phyloP scores from a whole-genome alignment of 495 filamentous ascomycete species.

The Penicillium cinerascens region DNA sequence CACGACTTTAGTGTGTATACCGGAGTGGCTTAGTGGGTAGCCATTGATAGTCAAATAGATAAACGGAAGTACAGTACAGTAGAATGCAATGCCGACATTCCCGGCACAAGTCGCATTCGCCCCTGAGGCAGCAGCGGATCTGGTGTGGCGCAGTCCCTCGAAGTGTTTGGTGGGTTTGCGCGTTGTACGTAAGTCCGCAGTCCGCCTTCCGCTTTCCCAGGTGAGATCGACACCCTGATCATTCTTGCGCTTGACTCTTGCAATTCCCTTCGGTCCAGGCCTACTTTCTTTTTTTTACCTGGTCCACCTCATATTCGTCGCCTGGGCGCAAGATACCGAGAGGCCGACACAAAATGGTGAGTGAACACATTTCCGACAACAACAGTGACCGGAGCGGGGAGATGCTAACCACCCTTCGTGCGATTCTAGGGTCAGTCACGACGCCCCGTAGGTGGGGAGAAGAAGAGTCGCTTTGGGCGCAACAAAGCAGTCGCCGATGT shows the following conservation, averaged over 20 bases:
- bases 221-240: conserved; percentile 9
- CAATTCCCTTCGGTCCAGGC: not conserved
- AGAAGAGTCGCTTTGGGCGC: conserved; percentile 49
- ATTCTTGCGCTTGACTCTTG: conserved; percentile 16
- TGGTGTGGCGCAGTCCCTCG: conserved; percentile 24
- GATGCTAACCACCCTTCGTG: conserved; percentile 6
- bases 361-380: conserved; percentile 3
- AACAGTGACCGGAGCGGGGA: conserved; percentile 3
- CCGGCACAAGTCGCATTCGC: conserved; percentile 4
- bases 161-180: conserved; percentile 23
- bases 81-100: not conserved
- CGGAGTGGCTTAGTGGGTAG: not conserved
- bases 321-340: conserved; percentile 31
- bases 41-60: not conserved
- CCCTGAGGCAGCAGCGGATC: conserved; percentile 24
- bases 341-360: conserved; percentile 37
- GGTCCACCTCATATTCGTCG: conserved; percentile 26
- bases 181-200: conserved; percentile 30
- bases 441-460: conserved; percentile 47
- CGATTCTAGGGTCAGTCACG: conserved; percentile 45
- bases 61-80: too few relatives aligned
- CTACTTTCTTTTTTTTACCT: conserved; percentile 2
- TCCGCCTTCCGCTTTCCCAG: conserved; percentile 14
- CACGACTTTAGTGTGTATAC: not conserved
- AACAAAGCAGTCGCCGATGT: conserved; percentile 45